These are phyloP conservation scores for Phanerochaete carnosa DNA, from an alignment of 768 basidiomycete species.

Conservation along the genomic window DNA sequence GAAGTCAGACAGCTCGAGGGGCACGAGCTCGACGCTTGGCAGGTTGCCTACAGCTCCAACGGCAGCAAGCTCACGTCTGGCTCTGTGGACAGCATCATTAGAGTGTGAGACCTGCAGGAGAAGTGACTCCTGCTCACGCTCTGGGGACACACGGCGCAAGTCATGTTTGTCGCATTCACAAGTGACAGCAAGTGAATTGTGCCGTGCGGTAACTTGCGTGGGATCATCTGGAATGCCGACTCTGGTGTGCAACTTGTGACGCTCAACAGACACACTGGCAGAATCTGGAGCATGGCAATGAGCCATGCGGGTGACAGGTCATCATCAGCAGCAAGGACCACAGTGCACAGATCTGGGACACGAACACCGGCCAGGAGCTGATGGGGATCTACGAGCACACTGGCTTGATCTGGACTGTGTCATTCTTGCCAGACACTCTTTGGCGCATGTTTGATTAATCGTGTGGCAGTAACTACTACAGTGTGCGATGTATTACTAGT, in stretches of 20 bases:
- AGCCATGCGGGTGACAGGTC: constrained; percentile 17
- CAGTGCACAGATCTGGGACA: constrained; percentile 23
- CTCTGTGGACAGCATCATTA: constrained; percentile 18
- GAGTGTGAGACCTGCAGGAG: constrained; percentile 20
- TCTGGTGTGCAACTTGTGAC: not conserved
- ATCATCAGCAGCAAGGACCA: constrained; percentile 21
- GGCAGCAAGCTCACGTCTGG: constrained; percentile 18
- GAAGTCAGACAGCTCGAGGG: not conserved
- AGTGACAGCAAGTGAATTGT: constrained; percentile 14
- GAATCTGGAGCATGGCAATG: constrained; percentile 15
- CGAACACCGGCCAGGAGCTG: constrained; percentile 10
- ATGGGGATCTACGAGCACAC: constrained; percentile 13
- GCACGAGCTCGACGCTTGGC: constrained; percentile 9
- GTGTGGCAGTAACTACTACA: no score
- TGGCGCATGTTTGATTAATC: no score
- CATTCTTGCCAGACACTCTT: constrained; percentile 43
- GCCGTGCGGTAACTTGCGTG: constrained; percentile 2
- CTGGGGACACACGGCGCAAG: not conserved
- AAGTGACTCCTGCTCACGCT: not conserved
- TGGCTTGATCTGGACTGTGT: constrained; percentile 30
- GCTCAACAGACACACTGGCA: constrained; percentile 18
- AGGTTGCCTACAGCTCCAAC: constrained; percentile 21
- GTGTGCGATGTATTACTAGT: no score
- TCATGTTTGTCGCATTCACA: constrained; percentile 15
- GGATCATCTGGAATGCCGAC: constrained; percentile 16